These are phyloP conservation scores for Balakata baccata DNA, from an alignment of 345 rosid genomes.

Conservation along the genomic window DNA sequence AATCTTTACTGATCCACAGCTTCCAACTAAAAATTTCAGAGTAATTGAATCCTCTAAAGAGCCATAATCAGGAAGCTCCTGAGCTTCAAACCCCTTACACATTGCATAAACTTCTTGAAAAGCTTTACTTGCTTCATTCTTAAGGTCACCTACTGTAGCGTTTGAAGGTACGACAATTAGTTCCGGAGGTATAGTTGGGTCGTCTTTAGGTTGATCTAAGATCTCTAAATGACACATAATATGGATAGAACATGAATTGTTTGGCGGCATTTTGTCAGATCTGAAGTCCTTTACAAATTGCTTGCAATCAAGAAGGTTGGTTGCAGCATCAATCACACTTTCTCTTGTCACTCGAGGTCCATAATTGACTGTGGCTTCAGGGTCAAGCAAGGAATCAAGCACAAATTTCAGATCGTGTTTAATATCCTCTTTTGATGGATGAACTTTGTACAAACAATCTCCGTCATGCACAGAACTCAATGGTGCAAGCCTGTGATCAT, in stretches of 20 bases:
- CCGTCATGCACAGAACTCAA: constrained; percentile 19
- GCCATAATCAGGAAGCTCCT: constrained; percentile 49
- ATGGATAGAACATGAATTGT: constrained; percentile 30
- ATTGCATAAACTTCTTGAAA: constrained; percentile 69
- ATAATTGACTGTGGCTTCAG: constrained; percentile 35
- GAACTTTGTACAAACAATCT: constrained; percentile 24
- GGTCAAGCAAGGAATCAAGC: constrained; percentile 49
- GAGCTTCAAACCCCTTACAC: constrained; percentile 54
- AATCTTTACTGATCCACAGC: constrained; percentile 36
- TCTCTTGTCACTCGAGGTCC: constrained; percentile 38
- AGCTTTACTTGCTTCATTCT: constrained; percentile 21
- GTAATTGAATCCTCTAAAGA: constrained; percentile 44
- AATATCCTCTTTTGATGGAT: constrained; percentile 47
- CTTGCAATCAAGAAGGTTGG: constrained; percentile 70
- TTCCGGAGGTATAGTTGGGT: constrained; percentile 53
- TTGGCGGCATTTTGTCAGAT: constrained; percentile 8
- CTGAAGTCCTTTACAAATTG: constrained; percentile 60
- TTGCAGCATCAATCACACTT: constrained; percentile 40
- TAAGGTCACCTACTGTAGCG: constrained; percentile 42
- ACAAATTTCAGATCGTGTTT: constrained; percentile 50
- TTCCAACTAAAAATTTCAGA: constrained; percentile 47
- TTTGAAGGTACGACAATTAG: constrained; percentile 45
- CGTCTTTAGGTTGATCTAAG: constrained; percentile 46
- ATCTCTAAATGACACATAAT: constrained; percentile 52
- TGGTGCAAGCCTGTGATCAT: constrained; percentile 41